phyloP scores from a whole-genome alignment of 2,329 filamentous ascomycete species.

The Colletotrichum aenigma region DNA sequence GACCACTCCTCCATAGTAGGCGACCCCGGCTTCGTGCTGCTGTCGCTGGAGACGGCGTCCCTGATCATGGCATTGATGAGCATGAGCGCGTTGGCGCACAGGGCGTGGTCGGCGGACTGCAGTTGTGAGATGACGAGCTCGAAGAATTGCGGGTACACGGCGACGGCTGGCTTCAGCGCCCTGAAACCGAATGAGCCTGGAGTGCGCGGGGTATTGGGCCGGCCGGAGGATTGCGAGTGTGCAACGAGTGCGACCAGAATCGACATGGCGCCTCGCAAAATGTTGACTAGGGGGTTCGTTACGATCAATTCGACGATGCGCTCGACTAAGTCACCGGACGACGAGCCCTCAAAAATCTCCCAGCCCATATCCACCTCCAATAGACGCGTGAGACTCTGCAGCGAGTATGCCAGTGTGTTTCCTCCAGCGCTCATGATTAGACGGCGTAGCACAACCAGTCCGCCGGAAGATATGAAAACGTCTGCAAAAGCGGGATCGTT shows the following conservation, averaged over 20 bases:
- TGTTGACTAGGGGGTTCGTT: constrained; percentile 94
- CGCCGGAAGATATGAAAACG: constrained; percentile 90
- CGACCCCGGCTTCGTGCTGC: constrained; percentile 32
- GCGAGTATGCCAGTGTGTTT: constrained; percentile 93
- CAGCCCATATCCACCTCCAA: constrained; percentile 98
- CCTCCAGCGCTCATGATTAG: constrained; percentile 85
- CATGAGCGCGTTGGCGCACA: constrained; percentile 95
- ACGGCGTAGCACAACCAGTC: constrained; percentile 79
- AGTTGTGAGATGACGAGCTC: constrained; percentile 92
- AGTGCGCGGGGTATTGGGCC: constrained; percentile 34
- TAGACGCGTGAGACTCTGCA: constrained; percentile 85
- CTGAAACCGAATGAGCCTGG: constrained; percentile 83
- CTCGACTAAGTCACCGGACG: constrained; percentile 70
- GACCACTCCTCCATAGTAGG: constrained; percentile 78
- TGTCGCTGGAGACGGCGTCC: constrained; percentile 82
- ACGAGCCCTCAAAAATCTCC: constrained; percentile 77
- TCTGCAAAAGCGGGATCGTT: constrained; percentile 97
- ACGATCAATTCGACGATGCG: constrained; percentile 91
- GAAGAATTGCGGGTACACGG: constrained; percentile 90
- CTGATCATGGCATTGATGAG: constrained; percentile 94
- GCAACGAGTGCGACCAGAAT: constrained; percentile 93
- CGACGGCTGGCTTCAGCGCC: constrained; percentile 88
- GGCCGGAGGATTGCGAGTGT: constrained; percentile 69
- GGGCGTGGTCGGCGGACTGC: constrained; percentile 90
- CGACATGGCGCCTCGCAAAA: constrained; percentile 94